Conservation (phyloP, 352 stramenopile genomes). For the Globisporangium radiosum region DNA sequence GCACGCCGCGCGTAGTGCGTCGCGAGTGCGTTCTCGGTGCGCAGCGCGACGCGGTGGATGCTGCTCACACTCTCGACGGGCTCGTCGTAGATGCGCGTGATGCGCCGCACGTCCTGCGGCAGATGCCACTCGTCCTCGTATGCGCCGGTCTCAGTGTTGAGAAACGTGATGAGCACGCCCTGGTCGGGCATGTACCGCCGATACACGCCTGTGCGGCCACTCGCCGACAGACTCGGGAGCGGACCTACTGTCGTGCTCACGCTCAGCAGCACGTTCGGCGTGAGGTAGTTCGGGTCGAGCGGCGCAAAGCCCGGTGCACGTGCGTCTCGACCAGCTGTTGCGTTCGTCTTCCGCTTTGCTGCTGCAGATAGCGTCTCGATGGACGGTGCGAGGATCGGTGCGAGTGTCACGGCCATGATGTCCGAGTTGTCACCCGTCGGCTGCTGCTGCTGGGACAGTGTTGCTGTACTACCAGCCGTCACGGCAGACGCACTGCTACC, state of each 20-base stretch:
- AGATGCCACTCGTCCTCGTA: conserved; percentile 82
- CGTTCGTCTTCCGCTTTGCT: conserved; percentile 1
- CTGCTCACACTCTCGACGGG: conserved; percentile 50
- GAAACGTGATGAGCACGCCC: conserved; percentile 72
- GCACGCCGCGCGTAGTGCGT: conserved; percentile 77
- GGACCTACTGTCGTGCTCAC: conserved; percentile 65
- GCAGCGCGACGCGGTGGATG: conserved; percentile 68
- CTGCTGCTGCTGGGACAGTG: conserved; percentile 5
- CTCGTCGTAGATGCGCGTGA: conserved; percentile 81
- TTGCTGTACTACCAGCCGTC: too few relatives aligned
- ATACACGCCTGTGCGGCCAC: conserved; percentile 65
- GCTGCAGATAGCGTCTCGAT: conserved; percentile 16
- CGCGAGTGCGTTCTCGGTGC: conserved; percentile 75
- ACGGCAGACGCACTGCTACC: neutral
- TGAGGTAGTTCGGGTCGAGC: conserved; percentile 67
- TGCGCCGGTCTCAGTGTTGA: conserved; percentile 81
- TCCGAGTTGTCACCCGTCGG: conserved; percentile 37
- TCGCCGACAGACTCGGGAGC: conserved; percentile 56
- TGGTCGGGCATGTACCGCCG: conserved; percentile 44
- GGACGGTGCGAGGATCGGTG: conserved; percentile 59
- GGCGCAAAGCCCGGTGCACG: conserved; percentile 43
- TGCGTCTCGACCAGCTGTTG: conserved; percentile 11
- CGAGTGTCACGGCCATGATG: conserved; percentile 73
- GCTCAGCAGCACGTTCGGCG: conserved; percentile 69
- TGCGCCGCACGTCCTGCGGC: conserved; percentile 65